Evolutionary conservation across 345 rosid genomes (phyloP), one percentile per base, ranked within the genome.

Genomic region (Eutrema japonicum): DNA sequence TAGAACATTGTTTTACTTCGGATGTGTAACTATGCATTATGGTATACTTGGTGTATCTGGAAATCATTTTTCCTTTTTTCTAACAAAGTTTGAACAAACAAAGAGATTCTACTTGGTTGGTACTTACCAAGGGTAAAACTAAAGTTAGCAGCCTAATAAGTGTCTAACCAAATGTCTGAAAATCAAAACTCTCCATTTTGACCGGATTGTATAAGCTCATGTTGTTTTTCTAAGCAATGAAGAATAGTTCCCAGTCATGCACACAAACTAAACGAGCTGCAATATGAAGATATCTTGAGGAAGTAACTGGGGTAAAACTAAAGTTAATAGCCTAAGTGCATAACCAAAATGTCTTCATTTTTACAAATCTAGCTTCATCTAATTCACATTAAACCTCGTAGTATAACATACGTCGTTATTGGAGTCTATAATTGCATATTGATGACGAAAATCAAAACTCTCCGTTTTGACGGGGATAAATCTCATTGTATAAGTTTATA

Each of bases 181-280:
- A 22, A 22, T 22, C 26, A 22, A 22, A 22, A 22, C 26, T 22
- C 26, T 22, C 26, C 26, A 2, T 22, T 22, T 22, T 22, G 26
- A 22, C 26, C 26, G 26, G 26, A 22, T 22, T 22, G 26, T 22
- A 22, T 22, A 22, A 22, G 2, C 2, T 22, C 26, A 22, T 22
- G 26, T 22, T 22, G 26, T 22, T 22, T 22, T 22, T 22, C 26
- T 22, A 22, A 22, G 26, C 26, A 22, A 22, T 22, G 26, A 22
- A 22, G 1, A 43, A 51, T 63, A 70, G 36, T 65, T 56, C 12
- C 64, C 58, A 55, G 10, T 26, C 51, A 22, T 55, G 7, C 37
- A 60, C 13, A 50, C 50, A 61, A 78, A 78, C 75, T 57, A 48
- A 68, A 63, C 49, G 8, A 63, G 22, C 41, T 27, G 8, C 32